These are phyloP conservation scores for Laetiporus sulphureus DNA, from an alignment of 1,284 basidiomycete species.

Conservation along the genomic window DNA sequence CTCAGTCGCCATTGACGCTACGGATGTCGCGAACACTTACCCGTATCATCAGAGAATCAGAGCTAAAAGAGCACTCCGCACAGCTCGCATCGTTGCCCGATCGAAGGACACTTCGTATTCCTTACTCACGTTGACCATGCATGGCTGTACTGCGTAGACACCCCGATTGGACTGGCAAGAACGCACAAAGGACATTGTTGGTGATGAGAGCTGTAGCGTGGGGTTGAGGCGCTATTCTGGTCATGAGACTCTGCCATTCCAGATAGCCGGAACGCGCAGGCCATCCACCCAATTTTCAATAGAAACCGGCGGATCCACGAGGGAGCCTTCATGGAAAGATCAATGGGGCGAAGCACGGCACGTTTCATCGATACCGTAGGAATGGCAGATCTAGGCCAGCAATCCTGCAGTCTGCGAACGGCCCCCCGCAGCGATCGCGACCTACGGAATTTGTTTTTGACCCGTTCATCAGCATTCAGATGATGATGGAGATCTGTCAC, in stretches of 20 bases:
- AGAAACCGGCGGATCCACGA: neutral
- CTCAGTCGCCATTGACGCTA: too few relatives aligned
- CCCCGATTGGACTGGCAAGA: too few relatives aligned
- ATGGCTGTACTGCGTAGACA: too few relatives aligned
- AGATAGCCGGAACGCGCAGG: neutral
- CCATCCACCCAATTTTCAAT: neutral
- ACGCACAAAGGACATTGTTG: too few relatives aligned
- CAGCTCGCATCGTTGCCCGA: too few relatives aligned
- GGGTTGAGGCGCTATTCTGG: slow-evolving; percentile 1
- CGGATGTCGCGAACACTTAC: too few relatives aligned
- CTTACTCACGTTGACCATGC: too few relatives aligned
- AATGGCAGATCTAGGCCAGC: neutral
- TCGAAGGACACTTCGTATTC: too few relatives aligned
- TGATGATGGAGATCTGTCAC: neutral
- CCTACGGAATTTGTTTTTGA: neutral
- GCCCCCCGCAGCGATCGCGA: neutral
- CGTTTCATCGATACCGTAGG: slow-evolving; percentile 2
- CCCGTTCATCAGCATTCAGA: neutral
- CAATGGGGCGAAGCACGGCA: neutral
- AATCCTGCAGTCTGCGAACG: neutral
- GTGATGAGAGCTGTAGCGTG: too few relatives aligned
- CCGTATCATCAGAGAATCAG: too few relatives aligned
- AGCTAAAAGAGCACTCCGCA: too few relatives aligned
- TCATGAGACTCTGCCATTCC: neutral
- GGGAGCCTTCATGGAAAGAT: neutral